Base-by-base conservation (phyloP, 2,329 filamentous ascomycete species). In the Aspergillus sojae region DNA sequence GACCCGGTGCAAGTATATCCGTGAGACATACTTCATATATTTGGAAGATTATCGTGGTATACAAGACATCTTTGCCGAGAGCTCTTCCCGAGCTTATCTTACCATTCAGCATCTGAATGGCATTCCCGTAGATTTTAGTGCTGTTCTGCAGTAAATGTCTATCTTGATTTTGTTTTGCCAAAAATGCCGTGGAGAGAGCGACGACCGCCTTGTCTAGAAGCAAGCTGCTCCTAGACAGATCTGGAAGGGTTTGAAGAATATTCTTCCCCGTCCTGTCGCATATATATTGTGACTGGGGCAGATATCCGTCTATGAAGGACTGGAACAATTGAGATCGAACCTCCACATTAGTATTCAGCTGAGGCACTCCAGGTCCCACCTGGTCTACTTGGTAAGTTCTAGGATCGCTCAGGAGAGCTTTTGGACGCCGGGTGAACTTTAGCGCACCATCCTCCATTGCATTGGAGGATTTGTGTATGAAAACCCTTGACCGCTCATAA, bases 21-120 rank as follows among this genome's bases (percentile, higher is more conserved):
- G 10, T 46, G 10, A 26, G n/a, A n/a, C 62, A 53, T 65, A 70
- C 67, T 64, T 71, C 64, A 23, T 71, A 71, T 54, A 69, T 53
- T 46, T 71, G 65, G 21, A 72, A 68, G 1, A 71, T 41, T 12
- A 69, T 63, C 2, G 65, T 70, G n/a, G 67, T 67, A 57, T 67
- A 71, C 30, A 70, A 48, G 11, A 62, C 48, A 30, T 70, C 68
- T 21, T 66, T 63, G 7, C 68, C 64, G 19, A 66, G 57, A 11
- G 61, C 57, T 23, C 48, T 60, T 3, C 68, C 67, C 1, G 56
- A 60, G 30, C 34, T 61, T 39, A 71, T 69, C 26, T 43, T 65
- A 12, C 57, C 16, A 58, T 67, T 62, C 16, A 70, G 59, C 21
- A 59, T 62, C 58, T 50, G 56, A 63, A 70, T 57, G 23, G 66